Evolutionary conservation across 1,284 basidiomycete genomes (phyloP).

Genomic region (Boletus sp.): DNA sequence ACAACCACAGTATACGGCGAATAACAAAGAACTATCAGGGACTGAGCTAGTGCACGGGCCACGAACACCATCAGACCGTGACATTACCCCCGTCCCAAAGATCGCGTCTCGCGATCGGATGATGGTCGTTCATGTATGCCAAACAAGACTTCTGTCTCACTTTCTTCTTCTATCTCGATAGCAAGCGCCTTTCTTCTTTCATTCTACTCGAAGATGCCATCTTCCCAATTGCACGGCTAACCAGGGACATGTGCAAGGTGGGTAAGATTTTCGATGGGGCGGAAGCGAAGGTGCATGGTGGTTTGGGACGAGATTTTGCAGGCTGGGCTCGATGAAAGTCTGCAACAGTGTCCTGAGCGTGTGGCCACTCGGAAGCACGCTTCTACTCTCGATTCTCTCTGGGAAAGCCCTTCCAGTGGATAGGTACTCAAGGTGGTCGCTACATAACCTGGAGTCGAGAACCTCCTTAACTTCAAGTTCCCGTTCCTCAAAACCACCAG

Average conservation of each 20-base stretch:
- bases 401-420: neutral
- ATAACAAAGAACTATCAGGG: too few relatives aligned
- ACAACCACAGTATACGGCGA: too few relatives aligned
- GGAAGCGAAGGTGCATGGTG: constrained; percentile 1
- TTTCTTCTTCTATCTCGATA: neutral
- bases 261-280: constrained; percentile 5
- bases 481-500: neutral
- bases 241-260: neutral
- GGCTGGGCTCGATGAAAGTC: constrained; percentile 3
- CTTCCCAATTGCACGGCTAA: neutral
- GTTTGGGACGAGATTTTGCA: neutral
- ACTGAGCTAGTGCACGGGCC: neutral
- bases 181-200: neutral
- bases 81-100: too few relatives aligned
- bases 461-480: constrained; percentile 10
- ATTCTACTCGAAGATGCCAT: neutral
- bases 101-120: too few relatives aligned
- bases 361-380: neutral
- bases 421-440: neutral
- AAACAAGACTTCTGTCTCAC: neutral
- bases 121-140: neutral
- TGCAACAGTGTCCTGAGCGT: neutral
- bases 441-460: neutral
- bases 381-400: constrained; percentile 7
- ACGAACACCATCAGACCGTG: too few relatives aligned